A percentile compares a stretch with the other conserved stretches of the same genome.
phyloP scores from a whole-genome alignment of 352 stramenopile species.

The Globisporangium canariense region DNA sequence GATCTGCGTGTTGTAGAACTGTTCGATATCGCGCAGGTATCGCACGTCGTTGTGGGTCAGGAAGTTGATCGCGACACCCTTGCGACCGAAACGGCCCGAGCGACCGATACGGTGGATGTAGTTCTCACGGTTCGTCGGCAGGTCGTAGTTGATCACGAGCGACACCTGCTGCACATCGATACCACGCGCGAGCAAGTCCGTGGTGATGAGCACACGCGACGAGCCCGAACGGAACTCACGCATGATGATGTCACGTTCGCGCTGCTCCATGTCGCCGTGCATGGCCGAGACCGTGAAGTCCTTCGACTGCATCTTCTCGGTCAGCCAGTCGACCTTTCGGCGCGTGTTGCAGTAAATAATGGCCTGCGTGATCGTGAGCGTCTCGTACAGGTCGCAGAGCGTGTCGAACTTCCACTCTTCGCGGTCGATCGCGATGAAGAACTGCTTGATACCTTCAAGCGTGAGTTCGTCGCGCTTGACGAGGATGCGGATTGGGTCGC shows the following conservation, averaged over 20 bases:
- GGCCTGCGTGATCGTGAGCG: constrained; percentile 98
- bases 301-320: constrained; percentile 98
- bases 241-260: constrained; percentile 99
- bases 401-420: constrained; percentile 99
- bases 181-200: constrained; percentile 98
- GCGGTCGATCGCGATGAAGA: constrained; percentile 98
- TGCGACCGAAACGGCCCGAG: constrained; percentile 99
- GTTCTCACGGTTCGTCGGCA: constrained; percentile 99
- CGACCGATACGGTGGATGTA: constrained; percentile 99
- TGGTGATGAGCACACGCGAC: constrained; percentile 99
- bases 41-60: constrained; percentile 97
- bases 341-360: constrained; percentile 99
- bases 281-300: constrained; percentile 99
- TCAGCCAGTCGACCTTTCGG: constrained; percentile 99
- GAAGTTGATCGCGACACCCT: constrained; percentile 99
- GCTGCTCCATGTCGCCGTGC: constrained; percentile 99
- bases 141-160: constrained; percentile 99
- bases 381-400: constrained; percentile 99
- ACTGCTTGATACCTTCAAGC: constrained; percentile 99
- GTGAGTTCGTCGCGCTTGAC: constrained; percentile 99
- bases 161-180: constrained; percentile 99
- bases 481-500: constrained; percentile 97
- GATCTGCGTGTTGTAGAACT: constrained; percentile 99
- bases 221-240: constrained; percentile 99
- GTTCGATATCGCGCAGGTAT: constrained; percentile 99